Percentiles rank a stretch among this genome's conserved stretches.
These are phyloP conservation scores for Paramecium sexaurelia DNA, from an alignment of 73 alveolate species.

Conservation along the genomic window DNA sequence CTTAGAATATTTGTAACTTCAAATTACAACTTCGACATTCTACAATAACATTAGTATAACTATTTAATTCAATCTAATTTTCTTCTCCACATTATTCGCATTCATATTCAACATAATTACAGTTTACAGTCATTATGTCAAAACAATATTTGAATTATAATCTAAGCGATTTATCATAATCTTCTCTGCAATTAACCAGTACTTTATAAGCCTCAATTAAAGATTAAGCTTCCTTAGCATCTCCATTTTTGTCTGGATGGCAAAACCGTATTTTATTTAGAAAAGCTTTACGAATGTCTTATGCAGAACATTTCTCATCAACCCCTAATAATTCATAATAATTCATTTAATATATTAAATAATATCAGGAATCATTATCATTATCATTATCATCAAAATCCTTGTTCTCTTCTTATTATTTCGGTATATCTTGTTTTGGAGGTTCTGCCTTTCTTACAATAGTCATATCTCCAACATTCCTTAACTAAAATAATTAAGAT, in stretches of 20 bases:
- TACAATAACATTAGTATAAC: background rate
- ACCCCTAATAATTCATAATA: conserved; percentile 9
- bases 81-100: conserved; percentile 1
- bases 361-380: conserved; percentile 22
- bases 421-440: background rate
- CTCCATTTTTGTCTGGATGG: background rate
- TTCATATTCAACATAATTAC: background rate
- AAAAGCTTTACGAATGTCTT: background rate
- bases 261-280: background rate
- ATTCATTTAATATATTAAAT: conserved; percentile 14
- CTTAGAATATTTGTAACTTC: background rate
- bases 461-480: background rate
- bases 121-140: background rate
- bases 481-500: background rate
- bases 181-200: background rate
- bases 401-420: background rate
- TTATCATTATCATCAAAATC: conserved; percentile 7
- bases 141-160: background rate
- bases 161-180: background rate
- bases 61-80: background rate
- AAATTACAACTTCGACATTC: conserved; percentile 5
- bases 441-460: conserved; percentile 38
- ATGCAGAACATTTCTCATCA: background rate
- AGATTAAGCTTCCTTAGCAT: too few relatives aligned
- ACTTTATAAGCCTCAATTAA: background rate